Evolutionary conservation across 805 yeast genomes (phyloP), one percentile per base, ranked within the genome.

Genomic region (Saccharomycopsis babjevae): DNA sequence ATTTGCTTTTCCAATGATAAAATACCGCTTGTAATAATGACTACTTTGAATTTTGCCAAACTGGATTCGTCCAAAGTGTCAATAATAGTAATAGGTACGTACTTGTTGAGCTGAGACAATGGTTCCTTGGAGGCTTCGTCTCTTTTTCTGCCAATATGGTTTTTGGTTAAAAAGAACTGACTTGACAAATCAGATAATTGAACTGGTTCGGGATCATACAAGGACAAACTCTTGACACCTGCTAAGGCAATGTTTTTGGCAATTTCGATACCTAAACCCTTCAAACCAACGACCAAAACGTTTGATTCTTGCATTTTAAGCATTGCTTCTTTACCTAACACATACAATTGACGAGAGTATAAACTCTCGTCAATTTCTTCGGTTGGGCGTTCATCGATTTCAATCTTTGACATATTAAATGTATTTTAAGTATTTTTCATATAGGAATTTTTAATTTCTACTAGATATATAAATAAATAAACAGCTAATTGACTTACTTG

Each of bases 271-370:
- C 99, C 99, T 56, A 94, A 77, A 56, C 99, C 99, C 70, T 84
- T 86, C 61, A 93, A 77, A 3, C 99, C 99, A 65, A 92, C 83
- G 56, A 94, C 79, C 57, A 94, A 81, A n/a, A 94, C 97, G 68
- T 88, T 90, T 30, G 98, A 91, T 66, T 83, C 80, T 69, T 92
- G 97, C 97, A 94, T 89, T 73, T 90, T 89, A 68, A 92, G 78
- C 99, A 94, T 94, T 58, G 99, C 99, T 66, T 94, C 99, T 69
- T 89, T 91, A 64, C 99, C 99, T 66, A 94, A 76, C 58, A 94
- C 99, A 69, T 93, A 90, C 73, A 94, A 82, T 76, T 94, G 99
- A 73, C 99, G 89, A 46, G 98, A 92, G 79, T 94, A 94, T 67
- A 94, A 81, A 62, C 96, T 80, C 78, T 94, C 99, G 72, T 94